Conservation (phyloP, 495 filamentous ascomycete genomes). For the Penicillium flavigenum region DNA sequence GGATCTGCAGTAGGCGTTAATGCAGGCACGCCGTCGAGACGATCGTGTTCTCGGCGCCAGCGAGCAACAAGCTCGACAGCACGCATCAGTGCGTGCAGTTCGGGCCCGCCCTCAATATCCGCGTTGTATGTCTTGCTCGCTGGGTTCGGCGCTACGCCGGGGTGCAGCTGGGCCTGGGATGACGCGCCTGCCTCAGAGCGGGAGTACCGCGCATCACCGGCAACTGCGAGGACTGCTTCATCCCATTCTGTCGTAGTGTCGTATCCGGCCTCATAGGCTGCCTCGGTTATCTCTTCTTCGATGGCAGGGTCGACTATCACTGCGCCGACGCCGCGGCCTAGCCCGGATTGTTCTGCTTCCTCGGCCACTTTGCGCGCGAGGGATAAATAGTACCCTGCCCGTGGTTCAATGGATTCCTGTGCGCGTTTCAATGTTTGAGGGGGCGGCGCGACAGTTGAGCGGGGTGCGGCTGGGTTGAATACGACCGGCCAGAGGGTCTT, state of each 20-base stretch:
- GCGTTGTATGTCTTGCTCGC: slow-evolving; percentile 30
- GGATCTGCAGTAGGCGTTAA: not conserved
- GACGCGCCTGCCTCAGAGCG: slow-evolving; percentile 44
- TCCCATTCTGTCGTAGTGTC: slow-evolving; percentile 28
- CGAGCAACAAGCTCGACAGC: slow-evolving; percentile 85
- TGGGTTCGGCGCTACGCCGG: slow-evolving; percentile 30
- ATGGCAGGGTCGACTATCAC: slow-evolving; percentile 69
- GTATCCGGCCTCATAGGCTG: slow-evolving; percentile 27
- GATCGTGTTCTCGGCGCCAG: slow-evolving; percentile 47
- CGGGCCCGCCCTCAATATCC: slow-evolving; percentile 61
- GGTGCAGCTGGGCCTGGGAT: slow-evolving; percentile 26
- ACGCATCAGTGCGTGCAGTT: slow-evolving; percentile 80
- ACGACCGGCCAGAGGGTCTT: slow-evolving; percentile 80
- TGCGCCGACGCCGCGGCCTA: slow-evolving; percentile 72
- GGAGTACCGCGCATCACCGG: slow-evolving; percentile 73
- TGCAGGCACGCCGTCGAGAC: slow-evolving; percentile 1
- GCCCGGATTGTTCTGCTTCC: slow-evolving; percentile 52
- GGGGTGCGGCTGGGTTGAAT: slow-evolving; percentile 74
- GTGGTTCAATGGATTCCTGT: slow-evolving; percentile 56
- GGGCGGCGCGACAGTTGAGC: slow-evolving; percentile 39
- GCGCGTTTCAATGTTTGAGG: slow-evolving; percentile 59
- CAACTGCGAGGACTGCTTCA: slow-evolving; percentile 62
- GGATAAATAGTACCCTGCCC: slow-evolving; percentile 58
- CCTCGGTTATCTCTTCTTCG: slow-evolving; percentile 30
- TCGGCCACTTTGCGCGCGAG: slow-evolving; percentile 64